Base-by-base conservation (phyloP, 371 early-diverging fungal genomes). In the Mortierella sp. region DNA sequence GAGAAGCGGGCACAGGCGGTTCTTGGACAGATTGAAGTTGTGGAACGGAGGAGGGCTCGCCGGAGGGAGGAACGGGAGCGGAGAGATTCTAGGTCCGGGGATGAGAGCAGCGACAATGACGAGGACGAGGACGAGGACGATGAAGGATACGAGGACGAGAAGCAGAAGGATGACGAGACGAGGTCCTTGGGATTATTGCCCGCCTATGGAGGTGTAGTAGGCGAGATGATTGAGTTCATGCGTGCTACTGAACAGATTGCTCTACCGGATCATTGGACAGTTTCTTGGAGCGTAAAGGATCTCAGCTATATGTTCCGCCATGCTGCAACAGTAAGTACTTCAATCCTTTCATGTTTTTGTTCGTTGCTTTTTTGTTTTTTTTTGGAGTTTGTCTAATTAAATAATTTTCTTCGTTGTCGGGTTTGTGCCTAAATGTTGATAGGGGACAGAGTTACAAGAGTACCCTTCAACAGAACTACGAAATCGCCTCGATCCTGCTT, bases 141-240 rank as follows among this genome's bases (percentile, higher is more conserved):
- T 50, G 80, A 76, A 24, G 51, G 53, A 24, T 67, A 31, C 14
- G 70, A 55, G 0, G 31, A 67, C 11, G 69, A 72, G 21, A 55
- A 21, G 26, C 37, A 26, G 19, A 16, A 16, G 50, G 21, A 21
- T 11, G 69, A 16, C 31, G 5, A n/a, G 24, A 5, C 54, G 14
- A 9, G 3, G 44, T 24, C 48, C n/a, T n/a, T n/a, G n/a, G 21
- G 67, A 19, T 4, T 16, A 1, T n/a, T 69, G 34, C 81, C 85
- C 2, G 74, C 76, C 2, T 81, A 76, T 75, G 79, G 79, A 8
- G 85, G 85, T 10, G 67, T 85, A 0, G 81, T 85, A 13, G 79
- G 78, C 3, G 78, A 80, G 46, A 75, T 80, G 59, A 37, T 85
- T 13, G 77, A 85, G 26, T 48, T 43, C 43, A 78, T 85, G 81